Conservation (phyloP, 2,329 filamentous ascomycete species). For the Trichoderma lentiforme region DNA sequence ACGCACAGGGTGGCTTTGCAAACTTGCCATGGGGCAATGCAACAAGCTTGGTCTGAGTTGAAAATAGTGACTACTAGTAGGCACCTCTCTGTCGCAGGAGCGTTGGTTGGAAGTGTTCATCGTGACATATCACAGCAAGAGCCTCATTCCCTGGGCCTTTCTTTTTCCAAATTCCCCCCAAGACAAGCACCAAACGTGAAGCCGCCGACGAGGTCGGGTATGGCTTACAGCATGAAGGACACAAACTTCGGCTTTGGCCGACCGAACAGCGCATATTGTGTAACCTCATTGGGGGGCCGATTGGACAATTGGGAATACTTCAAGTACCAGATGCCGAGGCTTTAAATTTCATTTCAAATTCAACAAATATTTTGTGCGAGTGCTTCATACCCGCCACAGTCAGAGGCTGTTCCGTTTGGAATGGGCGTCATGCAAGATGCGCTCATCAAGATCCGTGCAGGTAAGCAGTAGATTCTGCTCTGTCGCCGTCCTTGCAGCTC, state of each 20-base stretch:
- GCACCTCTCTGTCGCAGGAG: neutral
- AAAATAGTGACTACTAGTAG: neutral
- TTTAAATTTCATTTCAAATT: neutral
- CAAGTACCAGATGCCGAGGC: neutral
- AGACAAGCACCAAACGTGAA: neutral
- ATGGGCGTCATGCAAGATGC: neutral
- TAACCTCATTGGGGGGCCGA: neutral
- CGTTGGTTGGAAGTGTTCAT: neutral
- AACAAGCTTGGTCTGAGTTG: neutral
- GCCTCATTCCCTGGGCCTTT: neutral
- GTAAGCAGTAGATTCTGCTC: neutral
- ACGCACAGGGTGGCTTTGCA: conserved; percentile 4
- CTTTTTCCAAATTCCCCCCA: neutral
- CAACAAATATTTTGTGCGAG: neutral
- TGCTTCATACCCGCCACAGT: neutral
- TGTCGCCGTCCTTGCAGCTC: neutral
- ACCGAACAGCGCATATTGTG: neutral
- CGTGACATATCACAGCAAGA: neutral
- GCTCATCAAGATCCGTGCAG: neutral
- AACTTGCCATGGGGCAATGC: neutral
- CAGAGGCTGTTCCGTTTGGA: neutral
- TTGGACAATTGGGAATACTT: neutral
- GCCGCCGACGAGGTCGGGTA: neutral
- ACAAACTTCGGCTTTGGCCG: neutral
- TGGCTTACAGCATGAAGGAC: neutral